phyloP scores from a whole-genome alignment of 768 basidiomycete genomes.

The Gloeostereum incarnatum region DNA sequence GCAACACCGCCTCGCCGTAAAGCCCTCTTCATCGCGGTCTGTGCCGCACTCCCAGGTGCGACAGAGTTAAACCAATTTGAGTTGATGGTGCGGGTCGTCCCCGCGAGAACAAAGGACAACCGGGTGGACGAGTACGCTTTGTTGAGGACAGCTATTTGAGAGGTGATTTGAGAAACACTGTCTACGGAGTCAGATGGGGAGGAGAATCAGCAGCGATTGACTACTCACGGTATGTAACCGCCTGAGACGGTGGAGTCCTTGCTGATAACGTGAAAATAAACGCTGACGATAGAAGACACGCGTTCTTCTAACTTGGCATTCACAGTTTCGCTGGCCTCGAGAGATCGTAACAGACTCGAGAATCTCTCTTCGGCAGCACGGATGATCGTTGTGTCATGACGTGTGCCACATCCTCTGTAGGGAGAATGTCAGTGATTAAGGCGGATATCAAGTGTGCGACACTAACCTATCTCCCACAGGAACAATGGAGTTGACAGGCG shows the following conservation, averaged over 20 bases:
- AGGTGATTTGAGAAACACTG: conserved; percentile 12
- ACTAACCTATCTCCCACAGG: no score
- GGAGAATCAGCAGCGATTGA: neutral
- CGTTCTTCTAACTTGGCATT: no score
- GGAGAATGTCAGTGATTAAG: no score
- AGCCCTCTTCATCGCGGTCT: conserved; percentile 15
- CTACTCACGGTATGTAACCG: conserved; percentile 18
- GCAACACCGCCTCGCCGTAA: conserved; percentile 12
- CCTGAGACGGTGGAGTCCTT: conserved; percentile 11
- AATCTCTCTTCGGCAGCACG: no score
- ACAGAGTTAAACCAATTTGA: conserved; percentile 15
- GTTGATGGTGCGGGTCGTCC: conserved; percentile 18
- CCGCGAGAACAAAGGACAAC: conserved; percentile 19
- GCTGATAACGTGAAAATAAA: conserved; percentile 11
- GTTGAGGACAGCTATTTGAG: conserved; percentile 22
- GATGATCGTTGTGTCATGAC: no score
- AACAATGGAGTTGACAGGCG: no score
- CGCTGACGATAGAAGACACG: no score
- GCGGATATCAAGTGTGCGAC: no score
- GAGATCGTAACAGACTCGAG: no score
- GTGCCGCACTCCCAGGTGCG: conserved; percentile 11
- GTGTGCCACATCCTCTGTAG: no score
- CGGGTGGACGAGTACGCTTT: conserved; percentile 17
- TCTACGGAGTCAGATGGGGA: neutral
- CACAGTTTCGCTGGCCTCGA: no score